These are phyloP conservation scores for Glycyrrhiza uralensis DNA, from an alignment of 306 rosid genomes.

Conservation along the genomic window DNA sequence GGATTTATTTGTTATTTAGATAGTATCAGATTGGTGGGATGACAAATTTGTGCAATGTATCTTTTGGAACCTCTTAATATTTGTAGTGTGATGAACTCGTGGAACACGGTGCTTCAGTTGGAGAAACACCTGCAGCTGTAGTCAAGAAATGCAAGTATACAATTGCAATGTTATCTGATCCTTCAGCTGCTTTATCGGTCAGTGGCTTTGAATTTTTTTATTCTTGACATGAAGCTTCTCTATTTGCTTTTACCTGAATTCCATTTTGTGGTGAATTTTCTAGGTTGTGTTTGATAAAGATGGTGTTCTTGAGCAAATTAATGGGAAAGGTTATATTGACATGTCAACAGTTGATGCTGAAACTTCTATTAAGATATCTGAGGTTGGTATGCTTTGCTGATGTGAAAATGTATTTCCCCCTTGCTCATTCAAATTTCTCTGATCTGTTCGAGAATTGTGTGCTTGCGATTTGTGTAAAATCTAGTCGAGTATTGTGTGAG, in stretches of 20 bases:
- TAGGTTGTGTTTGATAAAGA: constrained; percentile 72
- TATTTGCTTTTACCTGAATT: constrained; percentile 8
- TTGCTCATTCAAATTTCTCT: neutral
- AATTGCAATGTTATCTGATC: constrained; percentile 79
- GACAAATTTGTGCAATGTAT: neutral
- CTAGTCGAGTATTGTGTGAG: neutral
- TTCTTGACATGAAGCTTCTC: neutral
- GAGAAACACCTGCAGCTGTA: constrained; percentile 74
- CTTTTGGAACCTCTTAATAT: constrained; percentile 21
- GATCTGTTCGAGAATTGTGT: neutral
- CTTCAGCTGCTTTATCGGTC: constrained; percentile 73
- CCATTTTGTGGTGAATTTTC: neutral
- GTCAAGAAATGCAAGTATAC: constrained; percentile 74
- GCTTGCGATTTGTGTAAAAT: neutral
- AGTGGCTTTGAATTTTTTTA: constrained; percentile 12
- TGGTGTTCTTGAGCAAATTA: constrained; percentile 71
- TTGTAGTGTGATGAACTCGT: constrained; percentile 68
- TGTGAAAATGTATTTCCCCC: neutral
- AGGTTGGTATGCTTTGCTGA: constrained; percentile 48
- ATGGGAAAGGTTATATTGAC: constrained; percentile 70
- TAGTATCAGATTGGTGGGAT: neutral
- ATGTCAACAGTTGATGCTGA: constrained; percentile 82
- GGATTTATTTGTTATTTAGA: neutral
- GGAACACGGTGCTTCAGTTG: constrained; percentile 66
- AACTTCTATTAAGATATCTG: constrained; percentile 62